phyloP scores from a whole-genome alignment of 225 moss, liverwort and hornwort species.

The Bryum argenteum region DNA sequence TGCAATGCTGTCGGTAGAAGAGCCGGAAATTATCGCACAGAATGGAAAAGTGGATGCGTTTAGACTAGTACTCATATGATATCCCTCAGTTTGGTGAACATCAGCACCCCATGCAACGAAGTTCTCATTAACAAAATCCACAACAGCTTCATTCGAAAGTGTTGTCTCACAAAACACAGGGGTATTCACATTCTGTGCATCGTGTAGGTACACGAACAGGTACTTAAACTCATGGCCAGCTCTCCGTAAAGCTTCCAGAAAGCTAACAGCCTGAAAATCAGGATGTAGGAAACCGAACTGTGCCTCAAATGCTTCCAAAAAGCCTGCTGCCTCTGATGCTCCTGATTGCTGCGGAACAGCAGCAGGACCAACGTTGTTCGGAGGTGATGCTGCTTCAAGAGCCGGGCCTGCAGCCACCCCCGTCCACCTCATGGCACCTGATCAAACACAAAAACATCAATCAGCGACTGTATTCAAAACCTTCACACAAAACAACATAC shows the following conservation, averaged over 20 bases:
- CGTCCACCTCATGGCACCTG: conserved; percentile 64
- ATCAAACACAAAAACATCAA: background rate
- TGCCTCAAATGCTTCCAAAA: conserved; percentile 72
- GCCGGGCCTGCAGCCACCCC: conserved; percentile 30
- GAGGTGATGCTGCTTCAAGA: conserved; percentile 25
- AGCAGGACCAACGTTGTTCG: conserved; percentile 14
- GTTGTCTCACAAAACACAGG: conserved; percentile 76
- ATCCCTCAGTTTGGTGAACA: conserved; percentile 79
- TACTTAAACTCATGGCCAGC: conserved; percentile 91
- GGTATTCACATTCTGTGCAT: conserved; percentile 75
- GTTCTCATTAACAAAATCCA: conserved; percentile 79
- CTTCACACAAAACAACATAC: background rate
- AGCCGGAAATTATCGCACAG: conserved; percentile 78
- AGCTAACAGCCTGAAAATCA: conserved; percentile 70
- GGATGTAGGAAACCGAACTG: conserved; percentile 78
- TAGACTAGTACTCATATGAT: conserved; percentile 77
- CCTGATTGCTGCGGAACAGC: conserved; percentile 55
- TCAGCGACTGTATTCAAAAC: conserved; percentile 20
- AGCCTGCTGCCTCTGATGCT: conserved; percentile 65
- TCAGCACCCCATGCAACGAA: conserved; percentile 94
- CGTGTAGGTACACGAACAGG: conserved; percentile 88
- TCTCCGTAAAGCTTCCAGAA: conserved; percentile 82
- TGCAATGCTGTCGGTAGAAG: conserved; percentile 71
- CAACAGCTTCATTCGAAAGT: conserved; percentile 67
- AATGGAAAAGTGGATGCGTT: conserved; percentile 85